These are phyloP conservation scores for Ampelomyces quisqualis DNA, from an alignment of 2,329 filamentous ascomycete genomes.

Conservation along the genomic window DNA sequence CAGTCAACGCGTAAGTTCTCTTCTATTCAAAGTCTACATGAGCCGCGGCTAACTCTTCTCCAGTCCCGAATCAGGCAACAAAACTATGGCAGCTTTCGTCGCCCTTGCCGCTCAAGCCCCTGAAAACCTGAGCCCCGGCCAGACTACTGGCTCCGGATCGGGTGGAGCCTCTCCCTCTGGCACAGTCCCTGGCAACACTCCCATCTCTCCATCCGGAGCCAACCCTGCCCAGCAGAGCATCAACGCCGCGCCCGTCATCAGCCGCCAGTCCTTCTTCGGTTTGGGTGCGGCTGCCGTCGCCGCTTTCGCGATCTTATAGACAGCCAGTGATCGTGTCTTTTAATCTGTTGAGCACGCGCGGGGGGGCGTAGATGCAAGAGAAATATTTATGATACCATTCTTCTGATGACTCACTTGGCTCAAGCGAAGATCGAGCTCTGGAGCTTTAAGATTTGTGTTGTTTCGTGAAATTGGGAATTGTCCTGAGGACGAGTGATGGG, in stretches of 20 bases:
- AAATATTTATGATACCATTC: slow-evolving; percentile 9
- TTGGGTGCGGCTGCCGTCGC: slow-evolving; percentile 29
- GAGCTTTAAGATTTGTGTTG: slow-evolving; percentile 5
- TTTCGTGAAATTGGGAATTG: neutral
- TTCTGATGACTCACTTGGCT: slow-evolving; percentile 13
- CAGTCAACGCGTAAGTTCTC: slow-evolving; percentile 69
- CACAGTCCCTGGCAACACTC: slow-evolving; percentile 6
- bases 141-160: slow-evolving; percentile 23
- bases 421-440: slow-evolving; percentile 6
- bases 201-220: slow-evolving; percentile 15
- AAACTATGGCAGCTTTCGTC: slow-evolving; percentile 39
- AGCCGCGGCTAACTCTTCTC: slow-evolving; percentile 17
- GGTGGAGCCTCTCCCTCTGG: slow-evolving; percentile 5
- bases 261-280: slow-evolving; percentile 27
- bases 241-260: slow-evolving; percentile 28
- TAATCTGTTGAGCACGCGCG: neutral
- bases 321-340: neutral
- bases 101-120: slow-evolving; percentile 43
- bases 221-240: slow-evolving; percentile 28
- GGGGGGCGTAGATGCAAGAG: neutral
- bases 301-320: slow-evolving; percentile 31
- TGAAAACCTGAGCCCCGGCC: slow-evolving; percentile 47
- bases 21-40: slow-evolving; percentile 10
- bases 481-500: neutral
- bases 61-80: slow-evolving; percentile 38